phyloP scores from a whole-genome alignment of 2,329 filamentous ascomycete genomes.

The Metarhizium robertsii region DNA sequence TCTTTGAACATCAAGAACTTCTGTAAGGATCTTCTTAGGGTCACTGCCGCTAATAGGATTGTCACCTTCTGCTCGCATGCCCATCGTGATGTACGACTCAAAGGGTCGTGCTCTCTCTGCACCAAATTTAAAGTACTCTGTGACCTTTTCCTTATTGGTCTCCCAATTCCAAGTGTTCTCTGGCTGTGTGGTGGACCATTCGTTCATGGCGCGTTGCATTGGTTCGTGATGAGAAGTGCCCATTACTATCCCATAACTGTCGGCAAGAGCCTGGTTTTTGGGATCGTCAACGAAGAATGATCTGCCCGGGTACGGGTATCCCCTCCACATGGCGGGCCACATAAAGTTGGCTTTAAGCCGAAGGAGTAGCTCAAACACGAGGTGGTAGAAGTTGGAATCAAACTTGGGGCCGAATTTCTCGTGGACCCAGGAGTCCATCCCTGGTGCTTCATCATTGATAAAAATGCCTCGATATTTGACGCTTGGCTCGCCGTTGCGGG shows the following conservation, averaged over 20 bases:
- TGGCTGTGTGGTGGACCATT: slow-evolving; percentile 28
- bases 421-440: slow-evolving; percentile 46
- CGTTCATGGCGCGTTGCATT: slow-evolving; percentile 49
- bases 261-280: slow-evolving; percentile 46
- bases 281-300: slow-evolving; percentile 56
- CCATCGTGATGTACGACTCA: slow-evolving; percentile 49
- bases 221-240: slow-evolving; percentile 58
- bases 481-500: slow-evolving; percentile 35
- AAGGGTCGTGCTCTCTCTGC: slow-evolving; percentile 42
- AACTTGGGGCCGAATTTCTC: slow-evolving; percentile 37
- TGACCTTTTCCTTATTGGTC: slow-evolving; percentile 44
- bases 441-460: slow-evolving; percentile 42
- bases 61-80: slow-evolving; percentile 53
- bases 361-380: slow-evolving; percentile 54
- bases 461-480: slow-evolving; percentile 54
- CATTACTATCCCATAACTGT: slow-evolving; percentile 55
- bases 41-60: slow-evolving; percentile 39
- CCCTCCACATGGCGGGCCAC: slow-evolving; percentile 59
- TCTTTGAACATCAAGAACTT: slow-evolving; percentile 46
- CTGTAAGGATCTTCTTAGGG: slow-evolving; percentile 40
- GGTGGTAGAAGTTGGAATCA: slow-evolving; percentile 48
- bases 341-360: slow-evolving; percentile 53
- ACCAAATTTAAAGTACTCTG: slow-evolving; percentile 47
- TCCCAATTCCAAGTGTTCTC: slow-evolving; percentile 52
- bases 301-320: slow-evolving; percentile 34